Base-by-base conservation (phyloP, 2,329 filamentous ascomycete genomes). In the Cercospora beticola region DNA sequence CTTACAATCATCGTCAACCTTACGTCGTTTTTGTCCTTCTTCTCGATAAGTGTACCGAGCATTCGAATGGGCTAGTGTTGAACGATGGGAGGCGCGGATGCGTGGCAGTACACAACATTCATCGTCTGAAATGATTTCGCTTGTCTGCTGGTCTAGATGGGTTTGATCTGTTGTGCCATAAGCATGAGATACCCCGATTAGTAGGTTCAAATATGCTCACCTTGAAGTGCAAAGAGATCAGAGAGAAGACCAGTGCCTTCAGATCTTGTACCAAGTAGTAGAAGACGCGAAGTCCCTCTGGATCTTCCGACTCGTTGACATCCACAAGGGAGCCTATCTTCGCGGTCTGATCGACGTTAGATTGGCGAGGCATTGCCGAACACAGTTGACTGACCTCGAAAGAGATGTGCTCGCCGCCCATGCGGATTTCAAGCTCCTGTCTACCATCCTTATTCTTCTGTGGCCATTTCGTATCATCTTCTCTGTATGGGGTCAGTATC, bases 401-500 rank as follows among this genome's bases (percentile, higher is more conserved):
- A 1, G 93, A 96, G 74, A 99, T 98, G 80, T 98, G 94, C 72
- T 99, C 95, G 76, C 91, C 95, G 52, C 94, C 95, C 66, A 99
- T 80, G 60, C 94, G 88, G 68, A 99, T 97, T 81, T 99, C 95
- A 59, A 99, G 86, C 82, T 99, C 95, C 80, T 99, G 95, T 72
- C 94, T 89, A 40, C 95, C 95, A 76, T 99, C 95, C 83, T 98
- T 98, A 84, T 99, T 99, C 87, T 98, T 99, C 81, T 96, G 93
- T 0, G 95, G 95, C 95, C 95, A 99, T 80, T 97, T 97, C 28
- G 90, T 92, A 80, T 99, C 95, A 78, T 99, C 95, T 89, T 99
- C 95, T 84, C 93, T 97, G 74, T 40, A 31, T 40, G 14, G 2
- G 14, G 31, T 64, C 52, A 64, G 62, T 46, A 23, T 40, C 28